Percentiles rank a stretch among this genome's conserved stretches.
phyloP scores from a whole-genome alignment of 345 rosid genomes.

The Syzygium grande region DNA sequence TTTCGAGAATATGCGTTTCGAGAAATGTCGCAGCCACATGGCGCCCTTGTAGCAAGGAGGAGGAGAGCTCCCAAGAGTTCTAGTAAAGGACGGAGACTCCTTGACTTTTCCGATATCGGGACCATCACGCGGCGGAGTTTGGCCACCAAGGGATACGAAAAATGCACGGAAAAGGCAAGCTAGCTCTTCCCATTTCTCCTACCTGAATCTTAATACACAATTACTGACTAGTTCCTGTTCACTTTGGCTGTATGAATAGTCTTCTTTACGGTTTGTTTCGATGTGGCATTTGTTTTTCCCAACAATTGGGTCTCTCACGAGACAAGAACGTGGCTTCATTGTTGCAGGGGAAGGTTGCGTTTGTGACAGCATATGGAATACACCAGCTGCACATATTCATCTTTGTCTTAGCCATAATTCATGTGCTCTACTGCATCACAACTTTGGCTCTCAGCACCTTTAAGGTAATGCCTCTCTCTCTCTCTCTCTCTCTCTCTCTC shows the following conservation, averaged over 20 bases:
- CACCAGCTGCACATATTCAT: constrained; percentile 90
- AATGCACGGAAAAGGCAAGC: constrained; percentile 38
- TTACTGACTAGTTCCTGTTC: background rate
- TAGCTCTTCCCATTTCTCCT: background rate
- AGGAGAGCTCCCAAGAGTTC: background rate
- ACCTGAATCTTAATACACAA: background rate
- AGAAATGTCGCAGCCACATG: constrained; percentile 28
- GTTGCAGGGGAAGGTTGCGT: constrained; percentile 62
- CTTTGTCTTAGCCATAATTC: constrained; percentile 69
- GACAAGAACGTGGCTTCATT: background rate
- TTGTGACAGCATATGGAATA: constrained; percentile 70
- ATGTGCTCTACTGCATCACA: constrained; percentile 59
- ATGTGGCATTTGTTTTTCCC: background rate
- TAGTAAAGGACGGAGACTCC: constrained; percentile 35
- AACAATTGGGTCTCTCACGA: background rate
- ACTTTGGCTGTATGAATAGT: background rate
- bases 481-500: too few relatives aligned
- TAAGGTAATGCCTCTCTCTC: constrained; percentile 32
- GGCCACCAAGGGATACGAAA: constrained; percentile 31
- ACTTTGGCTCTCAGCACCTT: constrained; percentile 60
- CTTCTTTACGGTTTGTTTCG: too few relatives aligned
- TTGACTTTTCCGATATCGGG: constrained; percentile 6
- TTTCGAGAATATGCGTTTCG: constrained; percentile 54
- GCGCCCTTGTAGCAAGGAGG: constrained; percentile 47
- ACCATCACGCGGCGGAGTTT: constrained; percentile 36